A percentile compares a stretch with the other conserved stretches of the same genome.
Evolutionary conservation across 2,329 filamentous ascomycete genomes (phyloP).

Genomic region (Epichloe gansuensis): DNA sequence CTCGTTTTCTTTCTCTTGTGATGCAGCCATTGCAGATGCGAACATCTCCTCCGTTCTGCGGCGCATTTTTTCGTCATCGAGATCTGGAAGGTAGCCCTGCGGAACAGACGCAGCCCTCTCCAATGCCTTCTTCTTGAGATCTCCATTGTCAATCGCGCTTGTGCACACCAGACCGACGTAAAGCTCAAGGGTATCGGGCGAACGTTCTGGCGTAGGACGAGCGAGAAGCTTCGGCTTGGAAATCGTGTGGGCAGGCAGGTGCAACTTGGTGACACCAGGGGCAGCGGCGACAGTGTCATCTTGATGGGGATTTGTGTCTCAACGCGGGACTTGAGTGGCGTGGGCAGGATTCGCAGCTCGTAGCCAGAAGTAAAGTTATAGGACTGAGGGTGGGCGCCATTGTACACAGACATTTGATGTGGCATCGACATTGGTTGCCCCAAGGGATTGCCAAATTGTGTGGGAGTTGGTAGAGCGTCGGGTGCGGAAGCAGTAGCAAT

Average conservation of each 20-base stretch:
- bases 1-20: constrained; percentile 78
- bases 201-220: constrained; percentile 53
- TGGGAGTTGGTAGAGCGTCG: constrained; percentile 13
- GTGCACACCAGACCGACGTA: constrained; percentile 79
- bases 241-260: constrained; percentile 81
- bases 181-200: constrained; percentile 66
- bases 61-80: constrained; percentile 55
- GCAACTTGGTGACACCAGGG: constrained; percentile 67
- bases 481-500: constrained; percentile 13
- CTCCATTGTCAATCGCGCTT: constrained; percentile 71
- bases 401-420: constrained; percentile 18
- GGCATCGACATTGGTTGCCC: constrained; percentile 7
- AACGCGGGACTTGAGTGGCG: constrained; percentile 74
- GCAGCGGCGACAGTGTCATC: constrained; percentile 65
- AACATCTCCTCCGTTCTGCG: constrained; percentile 84
- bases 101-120: constrained; percentile 33
- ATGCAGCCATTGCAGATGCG: constrained; percentile 89
- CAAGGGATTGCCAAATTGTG: constrained; percentile 14
- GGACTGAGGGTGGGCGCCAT: constrained; percentile 10
- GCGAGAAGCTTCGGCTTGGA: constrained; percentile 86
- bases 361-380: constrained; percentile 24
- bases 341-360: constrained; percentile 50
- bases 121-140: constrained; percentile 56
- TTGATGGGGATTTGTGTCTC: constrained; percentile 93
- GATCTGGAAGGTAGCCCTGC: constrained; percentile 23